These are phyloP conservation scores for Skeletonema grethae DNA, from an alignment of 108 stramenopile species.

Conservation along the genomic window DNA sequence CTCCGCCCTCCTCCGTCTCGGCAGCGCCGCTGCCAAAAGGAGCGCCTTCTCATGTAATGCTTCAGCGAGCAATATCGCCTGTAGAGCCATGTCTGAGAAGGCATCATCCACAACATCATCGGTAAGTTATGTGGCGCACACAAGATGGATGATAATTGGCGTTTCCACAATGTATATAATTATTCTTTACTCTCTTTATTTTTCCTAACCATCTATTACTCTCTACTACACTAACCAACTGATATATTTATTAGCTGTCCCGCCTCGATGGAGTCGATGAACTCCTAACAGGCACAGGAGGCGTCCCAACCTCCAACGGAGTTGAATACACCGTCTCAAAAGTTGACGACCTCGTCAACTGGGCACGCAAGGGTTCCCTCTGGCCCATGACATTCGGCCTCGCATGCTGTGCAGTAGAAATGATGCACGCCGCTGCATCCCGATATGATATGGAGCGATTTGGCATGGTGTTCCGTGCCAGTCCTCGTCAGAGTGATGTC, in stretches of 20 bases:
- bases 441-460: conserved; percentile 99
- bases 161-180: background rate
- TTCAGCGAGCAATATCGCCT: conserved; percentile 22
- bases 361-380: conserved; percentile 98
- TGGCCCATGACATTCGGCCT: conserved; percentile 99
- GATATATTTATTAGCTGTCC: conserved; percentile 52
- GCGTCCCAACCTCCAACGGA: conserved; percentile 82
- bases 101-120: conserved; percentile 78
- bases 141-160: background rate
- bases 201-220: background rate
- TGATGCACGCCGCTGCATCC: conserved; percentile 99
- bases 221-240: background rate
- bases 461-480: conserved; percentile 97
- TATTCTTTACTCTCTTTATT: conserved; percentile 3
- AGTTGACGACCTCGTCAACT: conserved; percentile 98
- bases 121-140: conserved; percentile 52
- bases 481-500: conserved; percentile 95
- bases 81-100: conserved; percentile 68
- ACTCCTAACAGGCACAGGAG: conserved; percentile 62
- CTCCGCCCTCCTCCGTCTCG: conserved; percentile 23
- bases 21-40: conserved; percentile 15
- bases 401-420: conserved; percentile 99
- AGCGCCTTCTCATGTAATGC: conserved; percentile 13
- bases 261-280: conserved; percentile 81
- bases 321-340: conserved; percentile 98